Conservation (phyloP, 225 moss, liverwort and hornwort species). For the Marchantia paleacea region DNA sequence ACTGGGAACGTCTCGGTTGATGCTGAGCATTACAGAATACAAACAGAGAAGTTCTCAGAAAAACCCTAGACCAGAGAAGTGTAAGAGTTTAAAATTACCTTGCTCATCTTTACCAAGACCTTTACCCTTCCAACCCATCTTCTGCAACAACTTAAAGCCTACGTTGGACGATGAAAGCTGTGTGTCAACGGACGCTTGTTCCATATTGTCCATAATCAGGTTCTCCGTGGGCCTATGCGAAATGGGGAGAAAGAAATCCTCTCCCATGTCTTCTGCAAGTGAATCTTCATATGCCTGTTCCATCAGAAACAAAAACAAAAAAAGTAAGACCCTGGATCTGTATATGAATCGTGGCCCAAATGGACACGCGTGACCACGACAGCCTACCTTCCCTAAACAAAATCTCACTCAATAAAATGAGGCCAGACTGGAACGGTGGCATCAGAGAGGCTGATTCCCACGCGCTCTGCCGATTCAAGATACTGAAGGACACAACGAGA, state of each 20-base stretch:
- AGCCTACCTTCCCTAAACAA: too few species aligned
- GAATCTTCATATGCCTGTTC: conserved; percentile 86
- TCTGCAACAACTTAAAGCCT: conserved; percentile 88
- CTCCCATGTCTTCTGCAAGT: conserved; percentile 81
- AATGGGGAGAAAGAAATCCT: conserved; percentile 77
- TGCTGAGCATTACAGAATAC: not conserved
- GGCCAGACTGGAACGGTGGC: too few species aligned
- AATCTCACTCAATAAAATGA: too few species aligned
- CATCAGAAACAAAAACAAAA: not conserved
- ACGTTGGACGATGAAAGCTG: conserved; percentile 86
- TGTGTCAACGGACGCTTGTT: conserved; percentile 84
- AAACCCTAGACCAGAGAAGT: not conserved
- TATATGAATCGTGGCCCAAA: not conserved
- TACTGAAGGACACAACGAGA: not conserved
- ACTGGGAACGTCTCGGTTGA: too few species aligned
- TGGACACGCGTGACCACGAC: not conserved
- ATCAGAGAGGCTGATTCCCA: too few species aligned
- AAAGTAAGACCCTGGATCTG: too few species aligned
- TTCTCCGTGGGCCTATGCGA: conserved; percentile 74
- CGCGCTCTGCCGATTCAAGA: not conserved
- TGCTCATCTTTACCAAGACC: conserved; percentile 98
- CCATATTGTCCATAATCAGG: conserved; percentile 65
- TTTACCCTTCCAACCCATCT: conserved; percentile 99
- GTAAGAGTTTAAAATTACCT: conserved; percentile 43
- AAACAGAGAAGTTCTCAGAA: not conserved